Evolutionary conservation across 257 asterid genomes (phyloP).

Genomic region (Osmanthus fragrans): DNA sequence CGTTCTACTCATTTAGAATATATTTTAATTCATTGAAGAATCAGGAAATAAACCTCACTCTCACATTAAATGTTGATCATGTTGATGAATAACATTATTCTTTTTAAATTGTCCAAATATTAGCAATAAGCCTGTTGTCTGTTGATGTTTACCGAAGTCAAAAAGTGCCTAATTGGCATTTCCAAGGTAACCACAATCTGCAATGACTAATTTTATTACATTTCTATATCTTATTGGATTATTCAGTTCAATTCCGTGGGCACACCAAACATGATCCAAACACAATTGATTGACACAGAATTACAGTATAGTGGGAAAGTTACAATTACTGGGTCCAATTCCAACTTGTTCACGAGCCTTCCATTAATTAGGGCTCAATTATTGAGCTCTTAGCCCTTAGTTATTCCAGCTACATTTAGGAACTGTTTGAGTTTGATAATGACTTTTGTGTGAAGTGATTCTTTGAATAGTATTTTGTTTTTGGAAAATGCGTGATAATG

Average conservation of each 20-base stretch:
- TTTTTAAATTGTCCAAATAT: background rate
- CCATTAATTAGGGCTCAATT: background rate
- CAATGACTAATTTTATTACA: background rate
- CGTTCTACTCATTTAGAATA: no score
- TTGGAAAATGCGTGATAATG: no score
- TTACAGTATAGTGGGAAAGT: background rate
- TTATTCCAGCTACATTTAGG: background rate
- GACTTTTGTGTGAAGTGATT: no score
- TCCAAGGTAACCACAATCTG: background rate
- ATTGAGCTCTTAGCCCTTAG: slow-evolving; percentile 2
- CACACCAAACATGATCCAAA: background rate
- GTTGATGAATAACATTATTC: no score
- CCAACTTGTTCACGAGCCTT: background rate
- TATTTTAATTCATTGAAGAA: no score
- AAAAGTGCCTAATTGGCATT: background rate
- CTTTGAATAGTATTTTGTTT: no score
- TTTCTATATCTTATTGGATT: background rate
- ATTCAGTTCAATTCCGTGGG: background rate
- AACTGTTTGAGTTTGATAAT: no score
- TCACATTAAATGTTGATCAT: no score
- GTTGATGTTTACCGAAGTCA: background rate
- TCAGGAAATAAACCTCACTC: no score
- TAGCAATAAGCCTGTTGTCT: background rate
- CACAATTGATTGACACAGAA: no score
- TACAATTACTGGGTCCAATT: background rate